Percentiles rank a stretch among this genome's conserved stretches.
Evolutionary conservation across 2,329 filamentous ascomycete genomes (phyloP).

Genomic region (Colletotrichum cuscutae): DNA sequence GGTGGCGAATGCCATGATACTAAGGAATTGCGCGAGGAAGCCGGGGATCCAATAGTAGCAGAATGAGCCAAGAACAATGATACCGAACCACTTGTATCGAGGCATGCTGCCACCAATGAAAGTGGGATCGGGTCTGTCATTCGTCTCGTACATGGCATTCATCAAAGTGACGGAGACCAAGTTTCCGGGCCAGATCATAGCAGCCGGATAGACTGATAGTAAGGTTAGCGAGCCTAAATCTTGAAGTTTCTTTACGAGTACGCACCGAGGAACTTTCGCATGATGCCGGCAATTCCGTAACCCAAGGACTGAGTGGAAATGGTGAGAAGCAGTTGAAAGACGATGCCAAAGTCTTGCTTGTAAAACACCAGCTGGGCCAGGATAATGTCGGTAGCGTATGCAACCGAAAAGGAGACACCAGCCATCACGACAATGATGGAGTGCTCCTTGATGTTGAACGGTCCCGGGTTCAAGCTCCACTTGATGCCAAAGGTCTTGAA

Average conservation of each 20-base stretch:
- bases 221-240: background rate
- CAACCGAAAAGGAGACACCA: slow-evolving; percentile 74
- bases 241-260: background rate
- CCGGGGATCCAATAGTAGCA: slow-evolving; percentile 77
- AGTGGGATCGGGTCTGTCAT: slow-evolving; percentile 58
- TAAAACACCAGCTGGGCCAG: slow-evolving; percentile 79
- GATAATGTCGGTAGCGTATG: slow-evolving; percentile 80
- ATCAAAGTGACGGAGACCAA: slow-evolving; percentile 75
- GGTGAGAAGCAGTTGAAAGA: slow-evolving; percentile 73
- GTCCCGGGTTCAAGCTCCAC: slow-evolving; percentile 73
- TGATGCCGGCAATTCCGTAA: slow-evolving; percentile 75
- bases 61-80: slow-evolving; percentile 67
- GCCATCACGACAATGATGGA: slow-evolving; percentile 77
- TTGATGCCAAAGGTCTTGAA: slow-evolving; percentile 63
- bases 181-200: slow-evolving; percentile 80
- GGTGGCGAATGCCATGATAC: slow-evolving; percentile 76
- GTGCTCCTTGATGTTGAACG: slow-evolving; percentile 79
- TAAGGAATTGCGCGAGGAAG: slow-evolving; percentile 75
- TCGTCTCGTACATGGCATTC: slow-evolving; percentile 76
- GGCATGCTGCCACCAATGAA: slow-evolving; percentile 73
- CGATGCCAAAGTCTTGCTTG: slow-evolving; percentile 73
- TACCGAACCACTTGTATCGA: slow-evolving; percentile 72
- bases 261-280: slow-evolving; percentile 71
- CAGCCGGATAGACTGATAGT: slow-evolving; percentile 66
- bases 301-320: slow-evolving; percentile 77